phyloP scores from a whole-genome alignment of 2,329 filamentous ascomycete species.

The Claviceps arundinis region DNA sequence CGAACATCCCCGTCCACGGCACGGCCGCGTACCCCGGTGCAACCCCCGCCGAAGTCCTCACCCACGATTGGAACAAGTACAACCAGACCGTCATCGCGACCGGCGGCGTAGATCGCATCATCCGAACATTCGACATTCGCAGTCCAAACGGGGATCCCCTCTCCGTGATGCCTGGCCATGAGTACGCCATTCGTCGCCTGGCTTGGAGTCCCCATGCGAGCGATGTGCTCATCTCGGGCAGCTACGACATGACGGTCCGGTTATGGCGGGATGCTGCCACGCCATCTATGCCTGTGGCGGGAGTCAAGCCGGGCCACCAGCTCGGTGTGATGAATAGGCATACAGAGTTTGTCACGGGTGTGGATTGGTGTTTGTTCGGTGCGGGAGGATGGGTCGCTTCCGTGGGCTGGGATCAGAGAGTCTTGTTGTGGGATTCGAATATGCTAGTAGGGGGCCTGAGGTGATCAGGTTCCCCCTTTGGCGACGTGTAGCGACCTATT shows the following conservation, averaged over 20 bases:
- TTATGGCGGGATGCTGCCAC: conserved; percentile 70
- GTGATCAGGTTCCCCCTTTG: conserved; percentile 4
- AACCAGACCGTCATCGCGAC: conserved; percentile 71
- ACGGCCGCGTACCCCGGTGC: conserved; percentile 25
- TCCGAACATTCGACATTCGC: conserved; percentile 84
- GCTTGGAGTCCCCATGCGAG: conserved; percentile 91
- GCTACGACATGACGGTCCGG: conserved; percentile 96
- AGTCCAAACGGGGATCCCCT: conserved; percentile 60
- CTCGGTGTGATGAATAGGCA: conserved; percentile 82
- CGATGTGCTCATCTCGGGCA: conserved; percentile 74
- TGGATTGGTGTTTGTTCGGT: conserved; percentile 97
- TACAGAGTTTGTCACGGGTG: conserved; percentile 90
- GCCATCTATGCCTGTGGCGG: conserved; percentile 20
- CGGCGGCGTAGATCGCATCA: conserved; percentile 73
- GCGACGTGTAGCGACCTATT: too few species aligned
- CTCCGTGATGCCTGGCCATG: conserved; percentile 66
- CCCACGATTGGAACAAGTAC: conserved; percentile 99
- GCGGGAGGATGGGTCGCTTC: conserved; percentile 92
- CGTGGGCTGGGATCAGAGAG: conserved; percentile 83
- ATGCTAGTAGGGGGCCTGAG: conserved; percentile 24
- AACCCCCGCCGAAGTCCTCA: conserved; percentile 66
- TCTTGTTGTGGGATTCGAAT: conserved; percentile 84
- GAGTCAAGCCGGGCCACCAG: conserved; percentile 47
- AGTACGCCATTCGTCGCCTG: conserved; percentile 76
- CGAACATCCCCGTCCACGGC: conserved; percentile 73